phyloP scores from a whole-genome alignment of 1,284 basidiomycete genomes.

The Ustilago esculenta region DNA sequence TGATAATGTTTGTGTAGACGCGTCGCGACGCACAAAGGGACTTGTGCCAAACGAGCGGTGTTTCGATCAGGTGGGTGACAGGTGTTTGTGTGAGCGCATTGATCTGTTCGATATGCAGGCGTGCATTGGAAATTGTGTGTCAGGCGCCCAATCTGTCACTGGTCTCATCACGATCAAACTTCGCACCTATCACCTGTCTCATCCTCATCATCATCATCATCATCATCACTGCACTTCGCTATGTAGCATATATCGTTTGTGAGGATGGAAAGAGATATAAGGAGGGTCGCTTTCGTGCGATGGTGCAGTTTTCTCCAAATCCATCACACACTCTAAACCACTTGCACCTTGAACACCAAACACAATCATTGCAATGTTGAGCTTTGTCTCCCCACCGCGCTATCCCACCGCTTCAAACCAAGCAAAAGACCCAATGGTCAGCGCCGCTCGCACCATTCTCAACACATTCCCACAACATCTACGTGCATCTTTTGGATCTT shows the following conservation, averaged over 20 bases:
- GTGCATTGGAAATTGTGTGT: slow-evolving; percentile 6
- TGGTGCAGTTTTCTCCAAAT: background rate
- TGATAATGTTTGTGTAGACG: slow-evolving; percentile 3
- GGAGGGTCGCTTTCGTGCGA: background rate
- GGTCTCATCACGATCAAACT: background rate
- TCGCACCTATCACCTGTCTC: slow-evolving; percentile 5
- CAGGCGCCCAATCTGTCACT: background rate
- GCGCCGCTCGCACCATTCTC: slow-evolving; percentile 10
- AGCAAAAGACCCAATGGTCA: slow-evolving; percentile 11
- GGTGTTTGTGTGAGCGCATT: too few species aligned
- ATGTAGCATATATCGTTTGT: background rate
- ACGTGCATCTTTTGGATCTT: slow-evolving; percentile 1
- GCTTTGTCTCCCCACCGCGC: slow-evolving; percentile 2
- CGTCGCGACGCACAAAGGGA: slow-evolving; percentile 28
- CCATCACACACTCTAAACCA: background rate
- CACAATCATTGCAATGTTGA: slow-evolving; percentile 1
- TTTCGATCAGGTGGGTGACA: slow-evolving; percentile 4
- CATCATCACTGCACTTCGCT: background rate
- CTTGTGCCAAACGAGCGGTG: slow-evolving; percentile 2
- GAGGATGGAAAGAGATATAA: slow-evolving; percentile 6
- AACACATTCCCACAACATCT: slow-evolving; percentile 1
- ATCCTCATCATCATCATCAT: slow-evolving; percentile 4
- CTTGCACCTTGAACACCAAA: too few species aligned
- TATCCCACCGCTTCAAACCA: slow-evolving; percentile 7
- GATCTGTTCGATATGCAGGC: too few species aligned